Conservation (phyloP, 225 moss, liverwort and hornwort genomes). For the Asterella californica region DNA sequence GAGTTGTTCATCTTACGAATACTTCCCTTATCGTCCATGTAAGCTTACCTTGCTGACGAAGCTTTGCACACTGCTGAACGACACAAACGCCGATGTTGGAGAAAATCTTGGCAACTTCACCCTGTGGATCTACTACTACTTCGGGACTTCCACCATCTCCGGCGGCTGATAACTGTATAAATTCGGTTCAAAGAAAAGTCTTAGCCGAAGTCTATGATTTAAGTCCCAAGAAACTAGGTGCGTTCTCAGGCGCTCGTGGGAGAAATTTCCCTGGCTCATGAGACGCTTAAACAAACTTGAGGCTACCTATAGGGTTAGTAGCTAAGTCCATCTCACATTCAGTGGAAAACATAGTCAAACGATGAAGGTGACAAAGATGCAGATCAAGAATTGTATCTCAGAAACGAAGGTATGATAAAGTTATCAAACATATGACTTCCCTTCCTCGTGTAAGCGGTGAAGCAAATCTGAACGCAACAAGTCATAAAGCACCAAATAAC, state of each 20-base stretch:
- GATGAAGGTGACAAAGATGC: background rate
- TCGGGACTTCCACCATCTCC: constrained; percentile 94
- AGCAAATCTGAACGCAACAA: background rate
- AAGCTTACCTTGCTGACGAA: constrained; percentile 81
- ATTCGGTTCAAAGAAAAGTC: background rate
- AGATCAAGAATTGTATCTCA: too few relatives aligned
- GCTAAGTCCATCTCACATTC: background rate
- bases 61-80: constrained; percentile 97
- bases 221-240: too few relatives aligned
- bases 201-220: background rate
- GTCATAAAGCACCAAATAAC: background rate
- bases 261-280: background rate
- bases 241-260: too few relatives aligned
- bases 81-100: constrained; percentile 91
- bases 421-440: too few relatives aligned
- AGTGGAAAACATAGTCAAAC: background rate
- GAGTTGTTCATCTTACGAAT: background rate
- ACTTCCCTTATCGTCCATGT: background rate
- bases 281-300: background rate
- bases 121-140: constrained; percentile 89
- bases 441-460: too few relatives aligned
- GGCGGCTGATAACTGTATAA: constrained; percentile 80
- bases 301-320: background rate
- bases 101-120: constrained; percentile 76
- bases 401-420: too few relatives aligned